phyloP scores from a whole-genome alignment of 345 rosid genomes.

The Euphorbia lathyris region DNA sequence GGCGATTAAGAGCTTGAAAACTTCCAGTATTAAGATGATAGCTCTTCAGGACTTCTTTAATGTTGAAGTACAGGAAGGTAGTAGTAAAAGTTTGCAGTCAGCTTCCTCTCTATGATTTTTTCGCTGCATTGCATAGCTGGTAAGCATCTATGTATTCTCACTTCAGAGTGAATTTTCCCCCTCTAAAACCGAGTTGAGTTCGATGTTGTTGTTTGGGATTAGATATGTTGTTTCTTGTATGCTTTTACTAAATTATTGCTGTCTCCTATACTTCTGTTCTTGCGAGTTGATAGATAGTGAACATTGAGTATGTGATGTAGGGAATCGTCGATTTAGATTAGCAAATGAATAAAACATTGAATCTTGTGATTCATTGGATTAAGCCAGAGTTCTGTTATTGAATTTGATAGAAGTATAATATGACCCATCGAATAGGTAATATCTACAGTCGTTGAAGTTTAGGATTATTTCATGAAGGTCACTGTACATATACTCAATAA shows the following conservation, averaged over 20 bases:
- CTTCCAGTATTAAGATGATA: constrained; percentile 54
- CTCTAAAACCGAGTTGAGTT: neutral
- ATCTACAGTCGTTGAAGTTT: too few relatives aligned
- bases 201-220: neutral
- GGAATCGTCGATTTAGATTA: neutral
- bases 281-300: neutral
- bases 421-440: too few relatives aligned
- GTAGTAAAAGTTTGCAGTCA: constrained; percentile 41
- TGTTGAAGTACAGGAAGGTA: constrained; percentile 26
- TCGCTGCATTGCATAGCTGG: neutral
- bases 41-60: constrained; percentile 90
- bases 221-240: neutral
- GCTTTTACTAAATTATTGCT: neutral
- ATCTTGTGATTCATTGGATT: neutral
- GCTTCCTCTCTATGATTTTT: constrained; percentile 36
- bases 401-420: neutral
- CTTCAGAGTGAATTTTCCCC: neutral
- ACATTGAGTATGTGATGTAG: neutral
- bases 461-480: too few relatives aligned
- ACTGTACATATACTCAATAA: too few relatives aligned
- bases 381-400: neutral
- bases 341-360: neutral
- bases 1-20: constrained; percentile 76
- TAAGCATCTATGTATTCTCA: neutral
- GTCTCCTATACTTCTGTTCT: neutral